Evolutionary conservation across 2,329 filamentous ascomycete species (phyloP).

Genomic region (Trichoderma sp.): DNA sequence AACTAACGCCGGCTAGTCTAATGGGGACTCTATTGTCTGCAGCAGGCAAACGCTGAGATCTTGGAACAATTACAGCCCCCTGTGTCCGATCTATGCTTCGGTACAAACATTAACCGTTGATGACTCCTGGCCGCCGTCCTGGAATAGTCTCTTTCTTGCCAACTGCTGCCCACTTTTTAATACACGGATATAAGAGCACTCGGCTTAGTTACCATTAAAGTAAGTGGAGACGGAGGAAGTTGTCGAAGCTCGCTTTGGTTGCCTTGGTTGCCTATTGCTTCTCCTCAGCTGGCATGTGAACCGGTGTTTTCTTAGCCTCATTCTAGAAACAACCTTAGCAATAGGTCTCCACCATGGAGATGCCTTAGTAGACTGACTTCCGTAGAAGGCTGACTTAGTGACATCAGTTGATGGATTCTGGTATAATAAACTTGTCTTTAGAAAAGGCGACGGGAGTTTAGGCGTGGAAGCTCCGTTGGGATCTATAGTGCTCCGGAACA

Average conservation of each 20-base stretch:
- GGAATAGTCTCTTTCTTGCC: not conserved
- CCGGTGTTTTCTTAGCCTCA: not conserved
- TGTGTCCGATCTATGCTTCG: not conserved
- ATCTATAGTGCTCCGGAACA: not conserved
- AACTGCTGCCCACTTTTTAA: not conserved
- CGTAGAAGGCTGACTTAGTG: not conserved
- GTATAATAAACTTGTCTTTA: not conserved
- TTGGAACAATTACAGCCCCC: not conserved
- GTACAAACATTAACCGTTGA: not conserved
- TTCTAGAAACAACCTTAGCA: not conserved
- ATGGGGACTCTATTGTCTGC: not conserved
- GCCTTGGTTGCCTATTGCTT: not conserved
- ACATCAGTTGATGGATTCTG: not conserved
- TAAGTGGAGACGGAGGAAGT: not conserved
- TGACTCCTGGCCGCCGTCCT: not conserved
- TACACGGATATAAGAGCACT: not conserved
- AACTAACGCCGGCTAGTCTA: not conserved
- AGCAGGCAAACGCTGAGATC: not conserved
- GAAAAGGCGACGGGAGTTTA: not conserved
- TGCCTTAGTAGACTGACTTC: not conserved
- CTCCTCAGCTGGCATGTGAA: not conserved
- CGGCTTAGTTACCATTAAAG: not conserved
- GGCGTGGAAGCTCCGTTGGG: not conserved
- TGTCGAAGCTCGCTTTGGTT: not conserved
- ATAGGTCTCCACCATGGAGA: not conserved